Evolutionary conservation across 768 basidiomycete species (phyloP).

Genomic region (Suillus brevipes): DNA sequence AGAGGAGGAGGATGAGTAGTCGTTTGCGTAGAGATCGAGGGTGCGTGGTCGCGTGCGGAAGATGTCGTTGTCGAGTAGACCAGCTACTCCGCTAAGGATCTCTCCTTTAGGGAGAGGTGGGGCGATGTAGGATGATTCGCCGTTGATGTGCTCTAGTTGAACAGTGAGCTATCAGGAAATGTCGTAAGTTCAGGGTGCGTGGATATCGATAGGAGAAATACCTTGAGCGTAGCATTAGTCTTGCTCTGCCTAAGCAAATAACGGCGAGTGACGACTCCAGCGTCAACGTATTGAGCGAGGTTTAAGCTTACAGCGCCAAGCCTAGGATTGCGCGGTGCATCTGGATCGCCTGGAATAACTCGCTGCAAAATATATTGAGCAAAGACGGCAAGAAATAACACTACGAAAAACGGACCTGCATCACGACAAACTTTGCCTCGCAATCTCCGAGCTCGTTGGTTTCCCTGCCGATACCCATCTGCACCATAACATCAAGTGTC

Average conservation of each 20-base stretch:
- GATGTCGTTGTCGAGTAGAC: conserved; percentile 57
- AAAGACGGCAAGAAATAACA: neutral
- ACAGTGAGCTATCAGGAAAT: conserved; percentile 46
- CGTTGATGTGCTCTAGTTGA: conserved; percentile 53
- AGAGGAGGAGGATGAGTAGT: conserved; percentile 32
- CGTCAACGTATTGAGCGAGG: conserved; percentile 71
- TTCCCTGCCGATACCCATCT: conserved; percentile 60
- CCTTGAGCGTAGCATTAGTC: conserved; percentile 78
- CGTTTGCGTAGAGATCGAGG: conserved; percentile 43
- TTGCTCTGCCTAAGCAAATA: conserved; percentile 73
- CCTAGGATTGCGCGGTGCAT: conserved; percentile 56
- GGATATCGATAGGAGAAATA: conserved; percentile 22
- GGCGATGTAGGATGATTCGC: conserved; percentile 55
- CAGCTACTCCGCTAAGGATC: conserved; percentile 66
- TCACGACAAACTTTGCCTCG: conserved; percentile 65
- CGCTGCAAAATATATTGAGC: conserved; percentile 39
- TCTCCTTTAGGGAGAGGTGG: conserved; percentile 73
- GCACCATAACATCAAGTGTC: conserved; percentile 54
- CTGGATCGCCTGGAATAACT: conserved; percentile 56
- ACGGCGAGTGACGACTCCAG: conserved; percentile 55
- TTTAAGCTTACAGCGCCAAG: conserved; percentile 70
- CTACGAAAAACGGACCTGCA: conserved; percentile 40
- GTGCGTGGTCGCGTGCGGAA: conserved; percentile 52
- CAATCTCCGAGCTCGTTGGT: conserved; percentile 47
- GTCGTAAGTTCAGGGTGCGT: neutral